Percentiles rank a stretch among this genome's conserved stretches.
Conservation (phyloP, 2,329 filamentous ascomycete genomes). For the Neoarthrinium moseri region DNA sequence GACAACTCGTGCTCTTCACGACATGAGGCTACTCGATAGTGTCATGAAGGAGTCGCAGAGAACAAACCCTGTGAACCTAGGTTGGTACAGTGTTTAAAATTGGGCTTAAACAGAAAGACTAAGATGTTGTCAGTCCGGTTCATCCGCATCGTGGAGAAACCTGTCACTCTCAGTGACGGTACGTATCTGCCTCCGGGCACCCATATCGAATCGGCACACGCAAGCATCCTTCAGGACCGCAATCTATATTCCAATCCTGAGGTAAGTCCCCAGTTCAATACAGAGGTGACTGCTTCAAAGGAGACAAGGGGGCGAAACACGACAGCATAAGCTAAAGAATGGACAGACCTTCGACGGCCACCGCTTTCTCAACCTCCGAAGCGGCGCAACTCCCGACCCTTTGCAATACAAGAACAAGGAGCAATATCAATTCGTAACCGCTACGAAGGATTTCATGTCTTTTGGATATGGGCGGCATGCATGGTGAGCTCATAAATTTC, state of each 20-base stretch:
- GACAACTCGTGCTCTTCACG: conserved; percentile 29
- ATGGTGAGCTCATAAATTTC: conserved; percentile 10
- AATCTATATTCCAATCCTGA: conserved; percentile 30
- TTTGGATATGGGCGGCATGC: conserved; percentile 42
- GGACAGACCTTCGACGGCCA: conserved; percentile 29
- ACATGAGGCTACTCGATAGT: conserved; percentile 37
- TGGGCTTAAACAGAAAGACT: neutral
- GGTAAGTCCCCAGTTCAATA: conserved; percentile 9
- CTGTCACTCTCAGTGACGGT: conserved; percentile 21
- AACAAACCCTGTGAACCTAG: conserved; percentile 23
- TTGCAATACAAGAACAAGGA: conserved; percentile 25
- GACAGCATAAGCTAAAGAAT: too few relatives aligned
- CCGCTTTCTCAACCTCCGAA: conserved; percentile 32
- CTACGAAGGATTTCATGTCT: conserved; percentile 27
- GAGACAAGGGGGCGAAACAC: too few relatives aligned
- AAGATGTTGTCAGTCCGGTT: conserved; percentile 35
- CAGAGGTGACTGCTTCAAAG: neutral
- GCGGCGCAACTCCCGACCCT: conserved; percentile 21
- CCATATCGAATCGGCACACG: conserved; percentile 35
- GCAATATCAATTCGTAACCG: conserved; percentile 39
- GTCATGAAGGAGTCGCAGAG: conserved; percentile 33
- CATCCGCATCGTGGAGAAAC: conserved; percentile 35
- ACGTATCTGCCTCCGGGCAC: conserved; percentile 35
- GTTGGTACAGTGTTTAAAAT: conserved; percentile 29
- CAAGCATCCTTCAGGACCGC: conserved; percentile 30